Evolutionary conservation across 2,329 filamentous ascomycete genomes (phyloP).

Genomic region (Lecanicillium sp.): DNA sequence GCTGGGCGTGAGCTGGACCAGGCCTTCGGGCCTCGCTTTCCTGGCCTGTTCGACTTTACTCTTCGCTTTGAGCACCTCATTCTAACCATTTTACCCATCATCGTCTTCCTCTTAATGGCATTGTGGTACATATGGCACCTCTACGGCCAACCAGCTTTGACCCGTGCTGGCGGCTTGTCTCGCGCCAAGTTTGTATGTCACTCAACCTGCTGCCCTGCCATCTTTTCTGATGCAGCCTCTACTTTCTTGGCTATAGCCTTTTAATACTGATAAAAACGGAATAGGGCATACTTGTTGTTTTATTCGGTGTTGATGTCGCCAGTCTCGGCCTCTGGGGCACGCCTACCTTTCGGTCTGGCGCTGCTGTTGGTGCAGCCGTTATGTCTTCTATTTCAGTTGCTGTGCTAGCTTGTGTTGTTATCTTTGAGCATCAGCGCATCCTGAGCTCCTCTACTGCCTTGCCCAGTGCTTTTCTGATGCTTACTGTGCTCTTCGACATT

Average conservation of each 20-base stretch:
- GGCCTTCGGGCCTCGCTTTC: background rate
- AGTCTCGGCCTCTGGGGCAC: background rate
- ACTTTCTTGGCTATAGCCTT: no score
- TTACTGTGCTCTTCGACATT: slow-evolving; percentile 23
- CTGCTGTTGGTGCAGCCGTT: background rate
- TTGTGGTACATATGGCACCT: background rate
- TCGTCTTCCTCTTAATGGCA: slow-evolving; percentile 1
- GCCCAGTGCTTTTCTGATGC: slow-evolving; percentile 21
- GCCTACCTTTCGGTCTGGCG: background rate
- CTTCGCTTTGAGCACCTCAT: slow-evolving; percentile 2
- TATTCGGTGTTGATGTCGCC: background rate
- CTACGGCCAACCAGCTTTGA: background rate
- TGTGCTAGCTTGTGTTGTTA: background rate
- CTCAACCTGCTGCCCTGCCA: background rate
- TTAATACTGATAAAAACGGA: no score
- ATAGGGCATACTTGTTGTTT: no score
- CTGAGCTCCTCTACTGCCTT: slow-evolving; percentile 23
- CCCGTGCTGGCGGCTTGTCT: background rate
- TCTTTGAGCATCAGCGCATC: slow-evolving; percentile 21
- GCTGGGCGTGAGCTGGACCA: no score
- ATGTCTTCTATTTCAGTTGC: no score
- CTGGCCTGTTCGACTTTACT: slow-evolving; percentile 6
- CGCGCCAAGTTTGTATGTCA: slow-evolving; percentile 1
- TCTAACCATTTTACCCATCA: slow-evolving; percentile 2
- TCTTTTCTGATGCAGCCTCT: no score